Evolutionary conservation across 2,329 filamentous ascomycete genomes (phyloP), one percentile per base, ranked within the genome.

Genomic region (Tolypocladium ovalisporum): DNA sequence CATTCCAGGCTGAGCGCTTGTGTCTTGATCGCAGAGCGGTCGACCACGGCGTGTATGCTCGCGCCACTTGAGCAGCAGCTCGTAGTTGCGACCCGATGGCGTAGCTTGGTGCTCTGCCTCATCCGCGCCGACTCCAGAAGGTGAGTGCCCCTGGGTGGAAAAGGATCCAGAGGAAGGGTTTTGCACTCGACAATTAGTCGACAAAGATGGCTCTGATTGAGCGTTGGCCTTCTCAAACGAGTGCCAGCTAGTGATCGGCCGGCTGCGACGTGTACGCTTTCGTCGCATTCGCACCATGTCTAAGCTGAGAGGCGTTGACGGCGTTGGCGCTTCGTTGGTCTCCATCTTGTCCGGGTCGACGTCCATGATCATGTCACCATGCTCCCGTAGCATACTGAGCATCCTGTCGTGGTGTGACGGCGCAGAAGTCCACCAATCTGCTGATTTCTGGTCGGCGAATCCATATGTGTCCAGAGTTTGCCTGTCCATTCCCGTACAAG

Each of bases 211-310:
- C 5, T 22, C 13, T 7, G 29, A 19, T 12, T 12, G 19, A n/a
- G 19, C 29, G 9, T 22, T 15, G 47, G 29, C 10, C 5, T 35
- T 32, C 2, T 52, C 47, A 32, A 29, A 8, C 17, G 29, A 13
- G 47, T 8, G 29, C 29, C 15, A 13, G 12, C 19, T 10, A 22
- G 19, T 19, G 19, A 34, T 12, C 2, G 47, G 47, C 29, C 47
- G 47, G 19, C 47, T 19, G 10, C 47, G 47, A 29, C 47, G 29
- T 15, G 47, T 35, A 2, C 47, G 22, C 47, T 32, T 52, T 34
- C 17, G 47, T 35, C 51, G 51, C 39, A 49, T 19, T 24, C 51
- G 55, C 56, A 57, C 52, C 52, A 52, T 36, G 27, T 57, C 56
- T 24, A 54, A 3, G n/a, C 52, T 54, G 40, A n/a, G 52, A 34